Evolutionary conservation across 768 basidiomycete species (phyloP), one percentile per base, ranked within the genome.

Genomic region (Sistotremastrum niveocremeum): DNA sequence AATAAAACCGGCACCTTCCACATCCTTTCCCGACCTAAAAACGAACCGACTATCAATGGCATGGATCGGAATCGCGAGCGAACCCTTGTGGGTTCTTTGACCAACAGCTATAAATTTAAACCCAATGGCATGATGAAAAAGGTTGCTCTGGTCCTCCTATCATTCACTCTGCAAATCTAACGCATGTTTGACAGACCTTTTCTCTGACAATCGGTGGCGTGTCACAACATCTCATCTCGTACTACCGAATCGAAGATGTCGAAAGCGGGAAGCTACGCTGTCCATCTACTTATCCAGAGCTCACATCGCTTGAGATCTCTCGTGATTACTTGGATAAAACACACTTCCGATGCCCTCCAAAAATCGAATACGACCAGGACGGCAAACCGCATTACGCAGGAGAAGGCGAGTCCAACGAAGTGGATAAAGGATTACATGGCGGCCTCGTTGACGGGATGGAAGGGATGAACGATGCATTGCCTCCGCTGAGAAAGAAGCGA

Each of bases 51-150:
- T 33, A 57, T 66, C 4, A 49, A 66, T 7, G 65, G 70, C 34
- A 62, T 84, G 46, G 84, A 89, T 58, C 76, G 79, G 52, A 71
- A 79, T 38, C 73, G 81, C 41, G 91, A 95, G 62, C 70, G 89
- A 42, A 78, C 76, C 29, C 71, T 97, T 29, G 76, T 94, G 43
- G 93, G 93, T 33, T 90, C 87, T 56, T 64, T 97, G 56, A 95
- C 91, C 6, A 91, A 89, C 64, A 84, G 78, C 59, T 83, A 85
- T 72, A 89, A 89, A 63, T 97, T 94, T 73, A 94, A 93, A 59
- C 62, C 72, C 0, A 83, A 89, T 47, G 94, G 94, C 5, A 74
- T 98, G 61, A 89, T 97, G 79, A 98, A 98, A 71, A 95, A 97
- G 78, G 94, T 90, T 39, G 54, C 76, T 62, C 36, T 42, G n/a